These are phyloP conservation scores for Sporothrix schenckii DNA, from an alignment of 2,329 filamentous ascomycete species.

Conservation along the genomic window DNA sequence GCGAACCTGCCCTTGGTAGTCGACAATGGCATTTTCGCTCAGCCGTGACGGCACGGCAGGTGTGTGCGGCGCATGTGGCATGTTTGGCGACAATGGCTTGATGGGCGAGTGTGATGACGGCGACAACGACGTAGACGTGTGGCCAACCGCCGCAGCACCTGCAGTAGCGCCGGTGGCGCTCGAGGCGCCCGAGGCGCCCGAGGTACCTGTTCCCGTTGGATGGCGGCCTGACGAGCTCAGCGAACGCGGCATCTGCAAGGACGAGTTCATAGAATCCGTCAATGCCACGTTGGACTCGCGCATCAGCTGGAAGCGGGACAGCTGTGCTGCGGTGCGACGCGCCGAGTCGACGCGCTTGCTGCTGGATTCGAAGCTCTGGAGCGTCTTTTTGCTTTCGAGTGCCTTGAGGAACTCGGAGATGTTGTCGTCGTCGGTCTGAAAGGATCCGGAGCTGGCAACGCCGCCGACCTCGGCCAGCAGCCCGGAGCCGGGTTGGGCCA, in stretches of 20 bases:
- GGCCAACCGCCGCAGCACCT: constrained; percentile 40
- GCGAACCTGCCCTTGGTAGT: constrained; percentile 54
- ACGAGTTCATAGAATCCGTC: constrained; percentile 92
- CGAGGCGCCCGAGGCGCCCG: constrained; percentile 10
- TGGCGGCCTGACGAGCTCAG: constrained; percentile 71
- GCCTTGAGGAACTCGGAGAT: constrained; percentile 92
- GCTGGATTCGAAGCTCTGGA: constrained; percentile 73
- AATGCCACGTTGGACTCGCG: constrained; percentile 84
- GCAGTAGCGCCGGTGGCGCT: background rate
- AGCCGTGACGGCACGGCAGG: constrained; percentile 92
- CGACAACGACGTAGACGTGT: constrained; percentile 68
- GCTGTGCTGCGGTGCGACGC: constrained; percentile 74
- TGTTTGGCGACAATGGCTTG: constrained; percentile 87
- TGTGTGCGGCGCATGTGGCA: constrained; percentile 90
- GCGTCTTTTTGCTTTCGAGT: constrained; percentile 84
- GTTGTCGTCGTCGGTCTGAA: constrained; percentile 81
- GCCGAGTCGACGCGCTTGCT: constrained; percentile 70
- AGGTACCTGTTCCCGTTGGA: constrained; percentile 57
- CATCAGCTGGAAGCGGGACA: constrained; percentile 86
- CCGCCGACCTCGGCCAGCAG: constrained; percentile 69
- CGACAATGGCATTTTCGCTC: constrained; percentile 83
- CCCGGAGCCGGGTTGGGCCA: constrained; percentile 74
- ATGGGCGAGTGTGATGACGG: constrained; percentile 79
- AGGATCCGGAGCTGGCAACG: constrained; percentile 64
- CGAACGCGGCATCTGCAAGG: constrained; percentile 79